Base-by-base conservation (phyloP, 768 basidiomycete species). In the Boletus sp. region DNA sequence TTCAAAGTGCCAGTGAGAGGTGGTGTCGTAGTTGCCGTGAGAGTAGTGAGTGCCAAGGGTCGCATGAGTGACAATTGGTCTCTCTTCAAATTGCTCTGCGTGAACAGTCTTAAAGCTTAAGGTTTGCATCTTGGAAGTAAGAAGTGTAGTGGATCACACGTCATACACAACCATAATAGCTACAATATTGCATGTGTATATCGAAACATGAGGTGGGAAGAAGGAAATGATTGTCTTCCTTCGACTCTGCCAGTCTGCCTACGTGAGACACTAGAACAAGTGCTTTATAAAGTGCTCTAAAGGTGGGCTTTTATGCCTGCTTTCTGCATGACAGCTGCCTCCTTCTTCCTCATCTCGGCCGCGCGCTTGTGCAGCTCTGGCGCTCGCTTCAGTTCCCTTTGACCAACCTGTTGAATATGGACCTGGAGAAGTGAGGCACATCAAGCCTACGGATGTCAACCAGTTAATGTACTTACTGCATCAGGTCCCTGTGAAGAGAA, bases 381-480 rank as follows among this genome's bases (percentile, higher is more conserved):
- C 1, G 86, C 92, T 28, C 92, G 85, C 75, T 83, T 89, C 61
- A 98, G 77, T 74, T 98, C 96, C 45, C 86, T 78, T 67, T 89
- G 88, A 9, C 95, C 96, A 44, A 98, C 90, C 75, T 98, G 95
- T 71, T 95, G 93, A 50, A 97, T 88, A 74, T 98, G 95, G 3
- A 97, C 92, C 82, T 92, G 73, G 41, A 73, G 60, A 18, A 58
- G 45, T n/a, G 54, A 24, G 5, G 7, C 35, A 28, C 6, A 50
- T 59, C 41, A 56, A 46, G 20, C 37, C 18, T 30, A 35, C 32
- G 7, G 11, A 28, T 15, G 18, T 52, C 55, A 45, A 48, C 20
- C 39, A 48, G 52, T 6, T 17, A 47, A 10, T 42, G 45, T 54
- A 73, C 81, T 60, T 59, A 86, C 89, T 66, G 87, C 90, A 67